phyloP scores from a whole-genome alignment of 23 red algal genomes.

The Agarophyton chilense region DNA sequence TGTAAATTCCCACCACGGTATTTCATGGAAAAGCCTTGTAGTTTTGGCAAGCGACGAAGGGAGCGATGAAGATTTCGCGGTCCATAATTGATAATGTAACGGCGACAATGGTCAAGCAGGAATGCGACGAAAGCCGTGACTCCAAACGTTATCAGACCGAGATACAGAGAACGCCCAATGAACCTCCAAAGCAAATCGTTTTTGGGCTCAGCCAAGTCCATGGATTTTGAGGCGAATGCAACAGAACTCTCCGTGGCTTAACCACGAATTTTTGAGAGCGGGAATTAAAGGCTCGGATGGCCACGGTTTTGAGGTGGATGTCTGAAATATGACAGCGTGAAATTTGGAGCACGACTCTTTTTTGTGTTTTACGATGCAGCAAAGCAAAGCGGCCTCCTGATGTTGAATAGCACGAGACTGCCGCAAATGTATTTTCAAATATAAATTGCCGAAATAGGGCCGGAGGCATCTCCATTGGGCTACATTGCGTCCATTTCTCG shows the following conservation, averaged over 20 bases:
- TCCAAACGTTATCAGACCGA: slow-evolving; percentile 31
- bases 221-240: too few relatives aligned
- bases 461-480: too few relatives aligned
- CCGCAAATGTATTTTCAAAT: too few relatives aligned
- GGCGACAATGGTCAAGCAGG: slow-evolving; percentile 22
- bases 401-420: background rate
- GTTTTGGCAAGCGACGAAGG: background rate
- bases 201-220: slow-evolving; percentile 52
- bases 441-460: too few relatives aligned
- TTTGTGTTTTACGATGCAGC: background rate
- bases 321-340: too few relatives aligned
- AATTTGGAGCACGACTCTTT: too few relatives aligned
- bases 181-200: slow-evolving; percentile 53
- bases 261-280: too few relatives aligned
- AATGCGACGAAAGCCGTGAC: slow-evolving; percentile 25
- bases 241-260: too few relatives aligned
- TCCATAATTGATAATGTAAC: slow-evolving; percentile 5
- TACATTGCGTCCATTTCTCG: too few relatives aligned
- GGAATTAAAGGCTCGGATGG: too few relatives aligned
- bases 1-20: slow-evolving; percentile 39
- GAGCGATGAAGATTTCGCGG: slow-evolving; percentile 3
- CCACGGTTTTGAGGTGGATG: too few relatives aligned
- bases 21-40: slow-evolving; percentile 11
- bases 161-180: slow-evolving; percentile 34
- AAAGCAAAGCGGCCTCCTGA: background rate